phyloP scores from a whole-genome alignment of 148 eudicot genomes.

The Beta vulgaris region DNA sequence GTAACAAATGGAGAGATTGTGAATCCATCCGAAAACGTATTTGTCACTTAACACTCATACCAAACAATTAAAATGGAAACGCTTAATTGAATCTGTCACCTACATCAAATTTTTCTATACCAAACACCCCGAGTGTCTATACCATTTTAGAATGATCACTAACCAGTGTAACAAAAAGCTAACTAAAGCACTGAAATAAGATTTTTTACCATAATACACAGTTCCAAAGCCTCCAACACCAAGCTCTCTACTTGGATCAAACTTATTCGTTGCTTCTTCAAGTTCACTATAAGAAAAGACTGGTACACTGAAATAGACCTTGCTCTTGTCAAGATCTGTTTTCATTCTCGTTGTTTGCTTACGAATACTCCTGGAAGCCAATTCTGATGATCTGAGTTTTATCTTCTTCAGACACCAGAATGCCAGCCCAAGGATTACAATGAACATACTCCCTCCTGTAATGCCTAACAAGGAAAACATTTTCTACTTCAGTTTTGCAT shows the following conservation, averaged over 20 bases:
- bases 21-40: too few relatives aligned
- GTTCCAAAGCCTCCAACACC: constrained; percentile 74
- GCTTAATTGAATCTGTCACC: too few relatives aligned
- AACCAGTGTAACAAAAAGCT: neutral
- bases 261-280: constrained; percentile 49
- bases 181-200: neutral
- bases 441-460: constrained; percentile 20
- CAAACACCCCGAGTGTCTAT: too few relatives aligned
- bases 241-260: constrained; percentile 50
- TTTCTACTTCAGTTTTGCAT: neutral
- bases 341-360: constrained; percentile 11
- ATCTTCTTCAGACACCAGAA: constrained; percentile 20
- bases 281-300: constrained; percentile 42
- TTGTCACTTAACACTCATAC: too few relatives aligned
- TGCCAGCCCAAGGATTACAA: constrained; percentile 12
- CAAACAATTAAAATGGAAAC: too few relatives aligned
- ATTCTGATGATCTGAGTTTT: constrained; percentile 24
- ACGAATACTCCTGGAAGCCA: constrained; percentile 15
- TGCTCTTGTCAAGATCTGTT: constrained; percentile 30
- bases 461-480: constrained; percentile 18
- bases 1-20: too few relatives aligned
- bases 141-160: neutral
- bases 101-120: too few relatives aligned
- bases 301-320: constrained; percentile 37
- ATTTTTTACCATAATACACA: constrained; percentile 55